Evolutionary conservation across 2,329 filamentous ascomycete genomes (phyloP), one percentile per base, ranked within the genome.

Genomic region (Endoconidiophora laricicola): DNA sequence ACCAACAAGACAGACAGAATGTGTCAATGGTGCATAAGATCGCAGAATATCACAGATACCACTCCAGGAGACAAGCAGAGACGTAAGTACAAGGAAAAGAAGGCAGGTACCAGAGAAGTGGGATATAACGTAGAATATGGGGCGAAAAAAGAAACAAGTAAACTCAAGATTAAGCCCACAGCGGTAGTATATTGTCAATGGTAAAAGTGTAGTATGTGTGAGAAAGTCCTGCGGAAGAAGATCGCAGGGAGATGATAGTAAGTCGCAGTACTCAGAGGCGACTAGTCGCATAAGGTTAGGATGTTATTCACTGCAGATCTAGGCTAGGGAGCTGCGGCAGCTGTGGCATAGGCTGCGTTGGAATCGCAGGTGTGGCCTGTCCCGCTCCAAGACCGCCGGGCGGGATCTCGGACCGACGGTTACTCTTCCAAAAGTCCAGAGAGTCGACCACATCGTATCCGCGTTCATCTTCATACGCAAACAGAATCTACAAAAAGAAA

Each of bases 381-480:
- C 29, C 22, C 2, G 50, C 50, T 16, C 44, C 45, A 16, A 52
- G 40, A 16, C 50, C 50, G 14, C 50, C 50, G 6, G 45, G 26
- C 7, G 46, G 51, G 9, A 63, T 49, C 41, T 71, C 70, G 3
- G 71, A 74, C 55, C 68, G 69, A 53, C 72, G 66, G 59, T 70
- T 75, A 58, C 70, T 79, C 68, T 79, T 86, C 90, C 90, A 98
- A 70, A 98, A 98, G 68, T 98, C 91, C 61, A 98, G 78, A 55
- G 86, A 87, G 58, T 91, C 87, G 55, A 98, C 83, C 48, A 94
- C 81, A 62, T 98, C 91, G 62, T 93, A 86, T 57, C 91, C 90
- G 56, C 78, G 72, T 63, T 98, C 91, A 60, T 96, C 90, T 69
- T 98, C 91, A 63, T 95, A 95, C 45, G 91, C 90, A 66, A 95